Evolutionary conservation across 176 grass and related monocot species (phyloP), one percentile per base, ranked within the genome.

Genomic region (Musa itinerans): DNA sequence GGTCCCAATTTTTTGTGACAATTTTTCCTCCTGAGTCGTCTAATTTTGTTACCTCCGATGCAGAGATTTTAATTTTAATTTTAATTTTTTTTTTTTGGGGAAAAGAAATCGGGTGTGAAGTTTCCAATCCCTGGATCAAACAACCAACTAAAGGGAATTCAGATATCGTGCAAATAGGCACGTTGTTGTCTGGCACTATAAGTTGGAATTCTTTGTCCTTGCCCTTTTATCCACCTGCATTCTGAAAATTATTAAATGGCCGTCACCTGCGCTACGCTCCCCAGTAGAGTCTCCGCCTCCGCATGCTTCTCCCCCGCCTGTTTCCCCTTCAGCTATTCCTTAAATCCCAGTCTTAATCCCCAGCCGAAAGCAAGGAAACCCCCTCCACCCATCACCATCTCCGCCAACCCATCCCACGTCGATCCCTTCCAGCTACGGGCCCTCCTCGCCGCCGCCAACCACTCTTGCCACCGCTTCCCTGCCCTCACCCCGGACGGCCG

Each of bases 361-460:
- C 25, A 13, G 56, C 64, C 53, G 12, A 7, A 53, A 85, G 20
- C 13, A 72, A 19, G 65, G 76, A 50, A 72, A 58, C 74, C 57
- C 13, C 49, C 72, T 23, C 90, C 84, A 9, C 90, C 88, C 16
- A 84, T 93, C 82, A 82, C 86, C 82, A 87, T 98, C 80, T 93
- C 90, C 84, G 89, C 86, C 62, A 82, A 85, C 64, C 83, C 83
- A 0, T 76, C 90, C 82, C 29, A 62, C 68, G 84, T 87, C 62
- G 84, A 98, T 34, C 84, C 94, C 12, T 50, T 76, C 77, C 90
- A 87, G 78, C 79, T 98, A 19, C 86, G 87, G 65, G 88, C 77
- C 0, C 82, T 98, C 83, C 84, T 98, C 82, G 50, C 80, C 69
- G 65, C 90, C 58, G 88, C 90, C 64, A 59, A 68, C 77, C 80